These are phyloP conservation scores for Cytospora leucostoma DNA, from an alignment of 2,329 filamentous ascomycete species.

Conservation along the genomic window DNA sequence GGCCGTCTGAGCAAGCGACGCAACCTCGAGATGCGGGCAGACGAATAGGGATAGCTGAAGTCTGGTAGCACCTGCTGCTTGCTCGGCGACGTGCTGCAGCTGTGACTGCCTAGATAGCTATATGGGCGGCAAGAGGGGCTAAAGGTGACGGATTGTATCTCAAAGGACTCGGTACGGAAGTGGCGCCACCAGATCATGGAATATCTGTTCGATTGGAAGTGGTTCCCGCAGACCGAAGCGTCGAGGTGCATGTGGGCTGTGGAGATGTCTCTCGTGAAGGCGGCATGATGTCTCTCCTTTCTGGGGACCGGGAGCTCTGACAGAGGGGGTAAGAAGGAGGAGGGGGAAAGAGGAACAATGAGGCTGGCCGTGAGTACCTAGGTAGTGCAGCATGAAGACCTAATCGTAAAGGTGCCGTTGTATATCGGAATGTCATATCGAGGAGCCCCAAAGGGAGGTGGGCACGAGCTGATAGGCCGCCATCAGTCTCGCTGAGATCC, in stretches of 20 bases:
- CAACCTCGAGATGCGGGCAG: conserved; percentile 11
- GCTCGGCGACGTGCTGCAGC: conserved; percentile 14
- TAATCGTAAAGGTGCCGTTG: neutral
- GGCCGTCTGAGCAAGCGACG: conserved; percentile 12
- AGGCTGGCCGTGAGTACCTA: neutral
- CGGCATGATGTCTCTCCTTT: conserved; percentile 19
- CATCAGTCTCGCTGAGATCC: neutral
- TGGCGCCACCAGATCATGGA: conserved; percentile 7
- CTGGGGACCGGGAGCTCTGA: conserved; percentile 16
- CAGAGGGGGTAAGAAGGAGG: neutral
- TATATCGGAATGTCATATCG: neutral
- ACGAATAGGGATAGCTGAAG: conserved; percentile 5
- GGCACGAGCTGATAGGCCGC: neutral
- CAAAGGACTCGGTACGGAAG: conserved; percentile 7
- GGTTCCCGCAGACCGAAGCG: conserved; percentile 13
- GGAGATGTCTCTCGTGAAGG: conserved; percentile 22
- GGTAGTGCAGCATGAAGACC: conserved; percentile 10
- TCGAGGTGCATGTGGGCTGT: conserved; percentile 20
- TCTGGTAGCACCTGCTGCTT: conserved; percentile 6
- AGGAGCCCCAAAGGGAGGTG: neutral
- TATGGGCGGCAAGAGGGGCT: conserved; percentile 5
- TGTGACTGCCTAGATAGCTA: neutral
- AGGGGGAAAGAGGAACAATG: neutral
- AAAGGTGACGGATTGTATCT: conserved; percentile 7
- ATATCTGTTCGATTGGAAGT: neutral